Conservation (phyloP, 805 yeast species). For the Blastobotrys parvus region DNA sequence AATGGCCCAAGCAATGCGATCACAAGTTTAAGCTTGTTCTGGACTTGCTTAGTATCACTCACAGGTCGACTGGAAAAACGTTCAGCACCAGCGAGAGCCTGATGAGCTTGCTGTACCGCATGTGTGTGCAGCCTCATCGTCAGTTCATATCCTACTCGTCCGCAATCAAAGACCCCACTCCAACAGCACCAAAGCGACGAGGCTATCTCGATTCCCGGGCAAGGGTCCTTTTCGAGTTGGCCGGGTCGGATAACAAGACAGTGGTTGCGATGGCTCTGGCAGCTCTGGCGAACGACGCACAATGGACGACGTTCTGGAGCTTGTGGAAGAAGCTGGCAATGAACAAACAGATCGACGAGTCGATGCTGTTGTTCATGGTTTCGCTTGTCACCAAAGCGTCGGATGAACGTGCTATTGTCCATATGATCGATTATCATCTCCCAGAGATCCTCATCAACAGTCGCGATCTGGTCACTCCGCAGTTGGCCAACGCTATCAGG, state of each 20-base stretch:
- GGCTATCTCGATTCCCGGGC: slow-evolving; percentile 17
- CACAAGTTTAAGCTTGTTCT: slow-evolving; percentile 17
- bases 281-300: slow-evolving; percentile 21
- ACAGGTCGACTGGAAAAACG: slow-evolving; percentile 18
- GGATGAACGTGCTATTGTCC: slow-evolving; percentile 16
- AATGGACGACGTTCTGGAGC: slow-evolving; percentile 26
- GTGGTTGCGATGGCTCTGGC: slow-evolving; percentile 21
- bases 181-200: slow-evolving; percentile 9
- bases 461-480: slow-evolving; percentile 7
- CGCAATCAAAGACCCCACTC: slow-evolving; percentile 19
- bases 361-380: slow-evolving; percentile 17
- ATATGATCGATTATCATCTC: slow-evolving; percentile 17
- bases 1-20: slow-evolving; percentile 20
- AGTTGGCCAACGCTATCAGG: slow-evolving; percentile 8
- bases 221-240: slow-evolving; percentile 5
- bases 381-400: slow-evolving; percentile 26
- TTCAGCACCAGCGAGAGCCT: slow-evolving; percentile 18
- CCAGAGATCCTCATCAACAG: slow-evolving; percentile 12
- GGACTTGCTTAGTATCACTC: slow-evolving; percentile 17
- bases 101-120: slow-evolving; percentile 21
- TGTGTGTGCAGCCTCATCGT: slow-evolving; percentile 15
- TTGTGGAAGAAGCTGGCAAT: slow-evolving; percentile 17
- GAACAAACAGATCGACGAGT: slow-evolving; percentile 14
- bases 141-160: slow-evolving; percentile 13
- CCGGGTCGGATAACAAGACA: slow-evolving; percentile 5